These are phyloP conservation scores for Striga hermonthica DNA, from an alignment of 305 asterid genomes.

Conservation along the genomic window DNA sequence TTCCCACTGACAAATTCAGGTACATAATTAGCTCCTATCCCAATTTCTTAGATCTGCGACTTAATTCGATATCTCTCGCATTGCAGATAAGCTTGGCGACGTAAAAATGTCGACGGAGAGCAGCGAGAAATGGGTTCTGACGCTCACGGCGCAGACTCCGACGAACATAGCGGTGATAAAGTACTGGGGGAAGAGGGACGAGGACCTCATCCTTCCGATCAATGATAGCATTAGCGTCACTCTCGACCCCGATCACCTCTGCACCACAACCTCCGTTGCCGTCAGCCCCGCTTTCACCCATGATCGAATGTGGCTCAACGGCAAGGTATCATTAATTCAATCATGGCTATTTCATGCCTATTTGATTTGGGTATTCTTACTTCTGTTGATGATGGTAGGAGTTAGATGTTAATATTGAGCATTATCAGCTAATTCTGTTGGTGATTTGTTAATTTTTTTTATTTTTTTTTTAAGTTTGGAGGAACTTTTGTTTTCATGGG, in stretches of 20 bases:
- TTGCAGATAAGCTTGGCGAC: background rate
- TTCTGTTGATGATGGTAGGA: background rate
- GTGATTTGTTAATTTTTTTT: background rate
- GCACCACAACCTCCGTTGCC: slow-evolving; percentile 98
- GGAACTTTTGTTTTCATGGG: background rate
- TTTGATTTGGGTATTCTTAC: background rate
- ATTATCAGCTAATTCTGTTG: slow-evolving; percentile 11
- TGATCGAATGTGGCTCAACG: slow-evolving; percentile 99
- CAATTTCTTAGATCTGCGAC: slow-evolving; percentile 31
- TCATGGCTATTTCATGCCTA: slow-evolving; percentile 3
- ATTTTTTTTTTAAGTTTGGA: background rate
- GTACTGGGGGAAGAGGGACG: slow-evolving; percentile 97
- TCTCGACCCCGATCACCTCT: slow-evolving; percentile 90
- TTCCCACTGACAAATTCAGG: background rate
- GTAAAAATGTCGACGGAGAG: slow-evolving; percentile 40
- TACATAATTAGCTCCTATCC: slow-evolving; percentile 20
- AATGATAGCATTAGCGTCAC: slow-evolving; percentile 97
- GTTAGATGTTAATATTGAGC: background rate
- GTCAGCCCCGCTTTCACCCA: slow-evolving; percentile 72
- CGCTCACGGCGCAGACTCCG: slow-evolving; percentile 90
- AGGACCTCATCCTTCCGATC: slow-evolving; percentile 71
- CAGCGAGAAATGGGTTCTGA: slow-evolving; percentile 59
- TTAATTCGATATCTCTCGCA: background rate
- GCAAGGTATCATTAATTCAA: slow-evolving; percentile 51
- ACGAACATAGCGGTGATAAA: slow-evolving; percentile 94